These are phyloP conservation scores for Ceratocystis smalleyi DNA, from an alignment of 2,329 filamentous ascomycete genomes.

Conservation along the genomic window DNA sequence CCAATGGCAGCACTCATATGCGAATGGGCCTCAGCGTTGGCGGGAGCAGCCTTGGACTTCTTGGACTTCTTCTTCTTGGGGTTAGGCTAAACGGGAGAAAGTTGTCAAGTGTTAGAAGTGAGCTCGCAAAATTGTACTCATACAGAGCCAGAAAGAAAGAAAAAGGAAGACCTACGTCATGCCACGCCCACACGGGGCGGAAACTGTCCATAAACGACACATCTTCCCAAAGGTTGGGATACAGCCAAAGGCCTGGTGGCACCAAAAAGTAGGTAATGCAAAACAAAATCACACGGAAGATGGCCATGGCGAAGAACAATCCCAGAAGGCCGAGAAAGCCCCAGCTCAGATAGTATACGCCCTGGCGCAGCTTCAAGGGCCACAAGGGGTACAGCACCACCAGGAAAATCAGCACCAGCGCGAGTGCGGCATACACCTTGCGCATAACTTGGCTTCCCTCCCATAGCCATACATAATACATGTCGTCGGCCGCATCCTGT, in stretches of 20 bases:
- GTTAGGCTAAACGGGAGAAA: constrained; percentile 24
- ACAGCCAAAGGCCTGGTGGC: constrained; percentile 89
- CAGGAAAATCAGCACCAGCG: constrained; percentile 68
- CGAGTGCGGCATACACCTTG: constrained; percentile 76
- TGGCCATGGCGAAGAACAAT: constrained; percentile 93
- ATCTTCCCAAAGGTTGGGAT: constrained; percentile 95
- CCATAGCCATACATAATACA: constrained; percentile 95
- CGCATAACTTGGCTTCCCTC: constrained; percentile 88
- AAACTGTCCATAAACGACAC: constrained; percentile 98
- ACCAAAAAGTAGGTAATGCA: constrained; percentile 74
- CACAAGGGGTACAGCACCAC: constrained; percentile 92
- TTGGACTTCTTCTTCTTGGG: constrained; percentile 41
- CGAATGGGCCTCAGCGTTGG: constrained; percentile 24
- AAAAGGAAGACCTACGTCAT: constrained; percentile 51
- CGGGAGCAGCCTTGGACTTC: constrained; percentile 29
- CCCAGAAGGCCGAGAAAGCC: constrained; percentile 78
- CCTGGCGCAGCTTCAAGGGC: constrained; percentile 78
- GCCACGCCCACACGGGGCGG: constrained; percentile 93
- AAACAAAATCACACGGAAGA: constrained; percentile 91
- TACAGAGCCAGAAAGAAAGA: neutral
- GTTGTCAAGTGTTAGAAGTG: constrained; percentile 20
- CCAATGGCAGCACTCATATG: constrained; percentile 39
- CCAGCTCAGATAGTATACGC: constrained; percentile 96
- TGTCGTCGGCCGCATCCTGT: constrained; percentile 70
- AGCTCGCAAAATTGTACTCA: neutral